Base-by-base conservation (phyloP, 2,329 filamentous ascomycete species). In the Fusarium xylarioides region DNA sequence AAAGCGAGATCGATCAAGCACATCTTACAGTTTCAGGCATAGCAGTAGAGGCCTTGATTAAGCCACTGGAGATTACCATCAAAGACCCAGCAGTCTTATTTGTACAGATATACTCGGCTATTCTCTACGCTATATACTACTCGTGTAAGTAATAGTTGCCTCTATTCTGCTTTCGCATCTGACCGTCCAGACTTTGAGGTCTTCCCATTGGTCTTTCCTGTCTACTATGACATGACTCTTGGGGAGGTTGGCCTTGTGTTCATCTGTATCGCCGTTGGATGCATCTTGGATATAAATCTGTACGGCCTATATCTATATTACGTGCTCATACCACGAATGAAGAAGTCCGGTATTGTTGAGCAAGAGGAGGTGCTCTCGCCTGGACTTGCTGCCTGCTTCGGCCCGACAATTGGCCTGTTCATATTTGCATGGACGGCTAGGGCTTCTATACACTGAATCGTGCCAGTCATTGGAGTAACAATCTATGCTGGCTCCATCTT, bases 21-120 rank as follows among this genome's bases (percentile, higher is more conserved):
- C 84, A 86, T 70, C 82, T 89, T 72, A 86, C 81, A 40, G 79
- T 85, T 5, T 78, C 79, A 5, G 80, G 83, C 16, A 80, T 90
- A 23, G 79, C 87, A 26, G 63, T 85, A 53, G 86, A 91, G 26
- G 87, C 90, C 0, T 82, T 93, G 26, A 86, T 90, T 79, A 89
- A 89, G 80, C 90, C 90, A 4, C 79, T 88, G 7, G 85, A 89
- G 77, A 89, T 91, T 74, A 89, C 85, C 11, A 67, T 90, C 77
- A 87, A 89, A 74, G 89, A 91, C 63, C 90, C 90, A 0, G 87
- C 89, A 12, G 86, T 92, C 70, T 79, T 89, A 62, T 91, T 91
- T 79, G 85, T 89, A 1, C 88, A 90, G 74, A 62, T 90, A 43
- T 92, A 91, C n/a, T 88, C 86, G 2, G 86, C 86, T 61, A 85